Conservation (phyloP, 2,329 filamentous ascomycete genomes). For the Penicillium thymicola region DNA sequence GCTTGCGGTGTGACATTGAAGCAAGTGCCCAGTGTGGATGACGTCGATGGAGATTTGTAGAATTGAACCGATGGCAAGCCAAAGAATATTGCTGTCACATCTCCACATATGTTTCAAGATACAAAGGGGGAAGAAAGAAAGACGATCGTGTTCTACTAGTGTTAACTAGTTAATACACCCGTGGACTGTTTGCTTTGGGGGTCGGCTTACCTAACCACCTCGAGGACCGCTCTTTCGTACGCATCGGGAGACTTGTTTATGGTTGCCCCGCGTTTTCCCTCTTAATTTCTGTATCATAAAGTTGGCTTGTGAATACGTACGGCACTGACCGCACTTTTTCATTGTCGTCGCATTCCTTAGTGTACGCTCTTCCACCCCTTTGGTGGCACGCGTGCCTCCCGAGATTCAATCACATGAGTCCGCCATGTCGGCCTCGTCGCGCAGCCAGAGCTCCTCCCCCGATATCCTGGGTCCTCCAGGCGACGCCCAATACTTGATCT, state of each 20-base stretch:
- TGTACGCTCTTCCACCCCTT: conserved; percentile 19
- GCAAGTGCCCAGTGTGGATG: conserved; percentile 1
- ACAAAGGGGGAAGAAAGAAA: conserved; percentile 1
- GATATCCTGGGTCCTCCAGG: conserved; percentile 44
- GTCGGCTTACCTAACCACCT: conserved; percentile 17
- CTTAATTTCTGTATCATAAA: conserved; percentile 11
- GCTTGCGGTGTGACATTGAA: conserved; percentile 12
- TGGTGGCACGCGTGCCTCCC: conserved; percentile 23
- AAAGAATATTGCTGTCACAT: neutral
- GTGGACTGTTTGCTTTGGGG: conserved; percentile 4
- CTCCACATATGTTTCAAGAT: neutral
- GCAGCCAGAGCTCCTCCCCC: conserved; percentile 41
- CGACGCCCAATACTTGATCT: conserved; percentile 43
- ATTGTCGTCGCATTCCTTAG: conserved; percentile 18
- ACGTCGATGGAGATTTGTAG: neutral
- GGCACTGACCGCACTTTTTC: conserved; percentile 1
- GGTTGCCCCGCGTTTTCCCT: conserved; percentile 20
- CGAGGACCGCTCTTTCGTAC: conserved; percentile 20
- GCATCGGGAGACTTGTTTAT: conserved; percentile 40
- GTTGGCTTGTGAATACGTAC: conserved; percentile 3
- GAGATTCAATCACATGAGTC: conserved; percentile 16
- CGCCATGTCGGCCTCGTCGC: conserved; percentile 33
- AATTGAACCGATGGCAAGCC: neutral
- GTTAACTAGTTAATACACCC: too few relatives aligned
- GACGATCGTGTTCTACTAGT: neutral